A percentile compares a stretch with the other conserved stretches of the same genome.
phyloP scores from a whole-genome alignment of 2,329 filamentous ascomycete species.

The Pseudocercospora cruenta region DNA sequence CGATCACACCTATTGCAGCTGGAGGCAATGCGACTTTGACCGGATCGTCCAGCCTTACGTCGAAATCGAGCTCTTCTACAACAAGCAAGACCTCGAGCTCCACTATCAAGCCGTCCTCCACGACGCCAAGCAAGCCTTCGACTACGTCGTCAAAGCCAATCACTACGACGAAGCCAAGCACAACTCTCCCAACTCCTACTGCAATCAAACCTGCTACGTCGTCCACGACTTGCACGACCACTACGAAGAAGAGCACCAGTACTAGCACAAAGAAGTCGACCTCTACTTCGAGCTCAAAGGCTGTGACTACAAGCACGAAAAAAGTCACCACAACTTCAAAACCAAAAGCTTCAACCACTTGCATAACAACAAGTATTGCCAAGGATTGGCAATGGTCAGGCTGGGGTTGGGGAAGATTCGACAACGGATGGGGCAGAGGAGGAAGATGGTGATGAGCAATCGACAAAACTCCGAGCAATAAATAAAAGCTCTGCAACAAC shows the following conservation, averaged over 20 bases:
- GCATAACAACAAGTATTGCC: neutral
- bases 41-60: neutral
- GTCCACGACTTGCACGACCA: neutral
- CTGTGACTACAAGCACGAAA: neutral
- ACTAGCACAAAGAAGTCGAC: neutral
- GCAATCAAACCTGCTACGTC: neutral
- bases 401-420: neutral
- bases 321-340: neutral
- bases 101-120: neutral
- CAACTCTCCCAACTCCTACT: neutral
- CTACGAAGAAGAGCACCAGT: neutral
- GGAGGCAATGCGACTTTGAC: neutral
- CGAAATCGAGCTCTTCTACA: neutral
- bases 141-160: neutral
- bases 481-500: too few species aligned
- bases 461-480: too few species aligned
- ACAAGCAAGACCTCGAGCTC: neutral
- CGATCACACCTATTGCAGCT: neutral
- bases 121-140: neutral
- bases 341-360: neutral
- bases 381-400: constrained; percentile 4
- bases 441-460: neutral
- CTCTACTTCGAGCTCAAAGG: neutral
- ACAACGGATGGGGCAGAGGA: neutral
- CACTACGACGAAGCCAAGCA: neutral